A percentile compares a stretch with the other conserved stretches of the same genome.
Conservation (phyloP, 306 rosid species). For the Sicyos edulis region DNA sequence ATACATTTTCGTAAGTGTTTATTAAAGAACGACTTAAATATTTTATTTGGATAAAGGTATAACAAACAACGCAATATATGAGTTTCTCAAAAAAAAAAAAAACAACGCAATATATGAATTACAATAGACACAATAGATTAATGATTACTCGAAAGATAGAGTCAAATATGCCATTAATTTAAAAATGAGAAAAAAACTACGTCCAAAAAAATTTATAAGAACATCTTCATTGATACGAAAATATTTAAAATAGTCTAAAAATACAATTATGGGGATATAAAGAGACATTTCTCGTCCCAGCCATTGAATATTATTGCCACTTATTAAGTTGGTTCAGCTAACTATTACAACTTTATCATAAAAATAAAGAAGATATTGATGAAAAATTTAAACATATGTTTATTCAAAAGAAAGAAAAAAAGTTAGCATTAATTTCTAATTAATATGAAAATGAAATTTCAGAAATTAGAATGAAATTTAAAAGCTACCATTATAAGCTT, state of each 20-base stretch:
- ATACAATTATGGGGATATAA: too few species aligned
- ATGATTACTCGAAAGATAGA: too few species aligned
- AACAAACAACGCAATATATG: too few species aligned
- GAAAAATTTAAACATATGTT: neutral
- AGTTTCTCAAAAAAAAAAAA: too few species aligned
- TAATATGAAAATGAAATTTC: neutral
- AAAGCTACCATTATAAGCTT: conserved; percentile 43
- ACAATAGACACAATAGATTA: too few species aligned
- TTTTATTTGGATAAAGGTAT: too few species aligned
- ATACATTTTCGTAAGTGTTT: too few species aligned
- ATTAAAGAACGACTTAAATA: too few species aligned
- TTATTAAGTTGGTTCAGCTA: neutral
- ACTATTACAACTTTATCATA: neutral
- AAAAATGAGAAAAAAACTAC: too few species aligned
- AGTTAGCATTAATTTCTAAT: conserved; percentile 16
- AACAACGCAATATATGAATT: too few species aligned
- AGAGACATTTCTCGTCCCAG: neutral
- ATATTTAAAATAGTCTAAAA: neutral
- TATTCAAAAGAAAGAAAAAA: neutral
- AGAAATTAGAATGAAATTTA: conserved; percentile 3
- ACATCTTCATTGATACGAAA: neutral
- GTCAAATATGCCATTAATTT: too few species aligned
- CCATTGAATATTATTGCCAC: neutral
- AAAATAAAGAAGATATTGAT: neutral
- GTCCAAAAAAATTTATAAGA: neutral